Evolutionary conservation across 495 filamentous ascomycete species (phyloP), one percentile per base, ranked within the genome.

Genomic region (Pyrenopolyporus hunteri): DNA sequence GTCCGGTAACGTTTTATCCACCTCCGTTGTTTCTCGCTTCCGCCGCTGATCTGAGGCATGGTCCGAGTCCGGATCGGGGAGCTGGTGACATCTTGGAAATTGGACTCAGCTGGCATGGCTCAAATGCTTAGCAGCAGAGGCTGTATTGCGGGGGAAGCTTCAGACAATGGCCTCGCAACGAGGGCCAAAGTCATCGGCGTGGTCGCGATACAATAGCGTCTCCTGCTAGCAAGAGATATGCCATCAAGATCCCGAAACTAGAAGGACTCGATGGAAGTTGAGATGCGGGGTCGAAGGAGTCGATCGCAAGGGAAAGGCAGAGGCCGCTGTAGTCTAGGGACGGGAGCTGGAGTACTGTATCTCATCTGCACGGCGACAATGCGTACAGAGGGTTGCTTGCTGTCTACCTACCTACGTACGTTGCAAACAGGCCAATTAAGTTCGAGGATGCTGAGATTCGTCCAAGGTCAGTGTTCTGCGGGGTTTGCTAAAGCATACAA

Each of bases 1-100:
- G 88, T 90, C 36, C 89, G 82, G 73, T 93, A 91, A 59, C 79
- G 79, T 73, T 90, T 92, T 57, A 87, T 73, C 76, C 85, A 89
- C 59, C 77, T 74, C 68, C 85, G 83, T 45, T 78, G 76, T 64
- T 82, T 75, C 67, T 79, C 66, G 64, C 62, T 70, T 68, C 60
- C 68, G 52, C 65, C 68, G 66, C 63, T 70, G 68, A 70, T 64
- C 62, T 73, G 73, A 73, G 77, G 72, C 79, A 79, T 80, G 75
- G 70, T 75, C 63, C 74, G 64, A 69, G 71, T 71, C 61, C 68
- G 73, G 66, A 64, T 61, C 51, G 70, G 53, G 70, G 70, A 68
- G 70, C 70, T 69, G 56, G 59, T 63, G 61, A 67, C 76, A 71
- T 81, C 57, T 70, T 74, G 69, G 61, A 70, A 64, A 51, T 64